Evolutionary conservation across 495 filamentous ascomycete species (phyloP).

Genomic region (Penicillium alfredii): DNA sequence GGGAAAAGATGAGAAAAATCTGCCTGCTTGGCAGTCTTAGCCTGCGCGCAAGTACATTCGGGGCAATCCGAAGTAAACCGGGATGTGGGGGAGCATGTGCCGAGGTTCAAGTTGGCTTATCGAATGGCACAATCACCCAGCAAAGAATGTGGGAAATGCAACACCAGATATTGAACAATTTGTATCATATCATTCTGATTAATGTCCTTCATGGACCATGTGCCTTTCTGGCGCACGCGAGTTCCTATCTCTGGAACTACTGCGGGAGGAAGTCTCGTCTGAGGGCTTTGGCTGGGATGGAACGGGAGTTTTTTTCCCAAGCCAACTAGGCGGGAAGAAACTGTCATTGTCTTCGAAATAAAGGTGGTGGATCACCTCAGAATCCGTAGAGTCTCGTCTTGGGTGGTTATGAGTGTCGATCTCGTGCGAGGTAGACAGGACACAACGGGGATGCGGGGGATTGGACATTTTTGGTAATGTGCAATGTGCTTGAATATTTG

Average conservation of each 20-base stretch:
- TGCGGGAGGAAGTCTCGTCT: conserved; percentile 10
- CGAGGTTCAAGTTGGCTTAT: too few relatives aligned
- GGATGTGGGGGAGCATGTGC: conserved; percentile 1
- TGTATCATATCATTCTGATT: too few relatives aligned
- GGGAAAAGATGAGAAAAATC: neutral
- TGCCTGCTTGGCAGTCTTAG: conserved; percentile 1
- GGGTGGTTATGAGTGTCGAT: conserved; percentile 1
- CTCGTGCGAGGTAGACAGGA: neutral
- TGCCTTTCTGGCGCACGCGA: too few relatives aligned
- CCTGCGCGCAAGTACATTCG: neutral
- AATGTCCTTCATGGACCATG: too few relatives aligned
- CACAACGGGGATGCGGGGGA: too few relatives aligned
- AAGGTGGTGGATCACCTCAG: conserved; percentile 29
- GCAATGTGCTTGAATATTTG: too few relatives aligned
- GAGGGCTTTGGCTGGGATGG: conserved; percentile 1
- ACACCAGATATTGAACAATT: too few relatives aligned
- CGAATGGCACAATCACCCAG: too few relatives aligned
- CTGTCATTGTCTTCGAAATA: conserved; percentile 39
- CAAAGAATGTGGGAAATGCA: too few relatives aligned
- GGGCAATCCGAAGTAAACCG: neutral
- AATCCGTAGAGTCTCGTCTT: conserved; percentile 6
- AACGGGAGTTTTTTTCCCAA: conserved; percentile 20
- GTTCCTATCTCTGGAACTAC: neutral
- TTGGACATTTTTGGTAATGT: too few relatives aligned
- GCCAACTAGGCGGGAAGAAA: conserved; percentile 37